Evolutionary conservation across 2,329 filamentous ascomycete species (phyloP).

Genomic region (Teratosphaeriaceae sp.): DNA sequence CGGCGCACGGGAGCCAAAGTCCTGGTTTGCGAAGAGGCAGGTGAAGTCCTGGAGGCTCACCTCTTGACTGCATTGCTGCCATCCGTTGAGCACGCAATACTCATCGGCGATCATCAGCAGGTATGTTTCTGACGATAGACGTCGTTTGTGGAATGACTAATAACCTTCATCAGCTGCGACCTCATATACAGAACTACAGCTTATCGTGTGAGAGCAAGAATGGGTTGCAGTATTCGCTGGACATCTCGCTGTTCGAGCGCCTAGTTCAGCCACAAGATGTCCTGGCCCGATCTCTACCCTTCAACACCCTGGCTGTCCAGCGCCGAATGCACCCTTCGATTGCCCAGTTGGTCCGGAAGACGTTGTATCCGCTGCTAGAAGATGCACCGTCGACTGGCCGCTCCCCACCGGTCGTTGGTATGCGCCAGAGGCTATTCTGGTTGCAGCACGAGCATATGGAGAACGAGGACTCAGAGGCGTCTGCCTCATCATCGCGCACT

Average conservation of each 20-base stretch:
- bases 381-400: slow-evolving; percentile 39
- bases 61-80: slow-evolving; percentile 53
- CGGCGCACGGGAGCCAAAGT: slow-evolving; percentile 48
- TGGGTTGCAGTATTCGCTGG: slow-evolving; percentile 42
- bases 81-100: slow-evolving; percentile 52
- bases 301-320: slow-evolving; percentile 49
- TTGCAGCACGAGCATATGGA: slow-evolving; percentile 51
- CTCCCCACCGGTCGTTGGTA: slow-evolving; percentile 47
- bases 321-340: slow-evolving; percentile 61
- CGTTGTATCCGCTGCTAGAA: slow-evolving; percentile 50
- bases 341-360: slow-evolving; percentile 50
- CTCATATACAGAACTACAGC: slow-evolving; percentile 48
- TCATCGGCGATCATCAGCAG: slow-evolving; percentile 54
- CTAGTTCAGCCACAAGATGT: slow-evolving; percentile 33
- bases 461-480: slow-evolving; percentile 21
- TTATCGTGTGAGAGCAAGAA: slow-evolving; percentile 47
- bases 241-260: slow-evolving; percentile 57
- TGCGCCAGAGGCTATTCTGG: slow-evolving; percentile 53
- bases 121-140: too few relatives aligned
- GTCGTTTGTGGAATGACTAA: too few relatives aligned
- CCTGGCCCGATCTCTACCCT: slow-evolving; percentile 25
- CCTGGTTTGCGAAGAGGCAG: slow-evolving; percentile 61
- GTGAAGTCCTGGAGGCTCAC: slow-evolving; percentile 60
- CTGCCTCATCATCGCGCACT: slow-evolving; percentile 37
- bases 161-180: slow-evolving; percentile 46